These are phyloP conservation scores for Kregervanrija fluxuum DNA, from an alignment of 805 yeast species.

Conservation along the genomic window DNA sequence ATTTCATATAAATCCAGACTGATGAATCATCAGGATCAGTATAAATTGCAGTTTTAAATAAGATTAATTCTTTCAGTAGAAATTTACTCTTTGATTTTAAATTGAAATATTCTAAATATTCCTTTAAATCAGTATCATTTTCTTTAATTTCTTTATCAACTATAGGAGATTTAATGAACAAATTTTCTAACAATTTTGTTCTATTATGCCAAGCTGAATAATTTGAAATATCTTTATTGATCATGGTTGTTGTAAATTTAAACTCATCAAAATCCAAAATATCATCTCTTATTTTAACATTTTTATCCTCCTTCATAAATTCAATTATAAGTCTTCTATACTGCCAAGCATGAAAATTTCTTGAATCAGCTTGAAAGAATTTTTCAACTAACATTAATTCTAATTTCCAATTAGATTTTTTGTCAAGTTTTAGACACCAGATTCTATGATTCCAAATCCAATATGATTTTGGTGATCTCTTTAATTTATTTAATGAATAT, in stretches of 20 bases:
- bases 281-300: slow-evolving; percentile 3
- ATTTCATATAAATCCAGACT: slow-evolving; percentile 81
- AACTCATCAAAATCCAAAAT: slow-evolving; percentile 46
- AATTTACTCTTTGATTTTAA: slow-evolving; percentile 20
- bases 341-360: slow-evolving; percentile 96
- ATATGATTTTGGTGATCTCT: slow-evolving; percentile 76
- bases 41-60: slow-evolving; percentile 76
- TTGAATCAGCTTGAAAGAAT: slow-evolving; percentile 61
- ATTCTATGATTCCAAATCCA: slow-evolving; percentile 95
- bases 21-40: slow-evolving; percentile 95
- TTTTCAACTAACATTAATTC: slow-evolving; percentile 68
- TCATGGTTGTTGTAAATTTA: slow-evolving; percentile 68
- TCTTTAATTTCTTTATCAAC: slow-evolving; percentile 8
- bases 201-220: slow-evolving; percentile 96
- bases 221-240: slow-evolving; percentile 80
- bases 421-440: slow-evolving; percentile 62
- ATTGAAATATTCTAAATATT: slow-evolving; percentile 14
- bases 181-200: slow-evolving; percentile 53
- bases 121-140: slow-evolving; percentile 2
- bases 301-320: slow-evolving; percentile 16
- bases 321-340: slow-evolving; percentile 70
- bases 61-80: slow-evolving; percentile 51
- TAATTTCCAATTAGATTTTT: slow-evolving; percentile 50
- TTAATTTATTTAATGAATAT: slow-evolving; percentile 52
- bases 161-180: slow-evolving; percentile 29